Conservation (phyloP, 2,329 filamentous ascomycete species). For the Beauveria caledonica region DNA sequence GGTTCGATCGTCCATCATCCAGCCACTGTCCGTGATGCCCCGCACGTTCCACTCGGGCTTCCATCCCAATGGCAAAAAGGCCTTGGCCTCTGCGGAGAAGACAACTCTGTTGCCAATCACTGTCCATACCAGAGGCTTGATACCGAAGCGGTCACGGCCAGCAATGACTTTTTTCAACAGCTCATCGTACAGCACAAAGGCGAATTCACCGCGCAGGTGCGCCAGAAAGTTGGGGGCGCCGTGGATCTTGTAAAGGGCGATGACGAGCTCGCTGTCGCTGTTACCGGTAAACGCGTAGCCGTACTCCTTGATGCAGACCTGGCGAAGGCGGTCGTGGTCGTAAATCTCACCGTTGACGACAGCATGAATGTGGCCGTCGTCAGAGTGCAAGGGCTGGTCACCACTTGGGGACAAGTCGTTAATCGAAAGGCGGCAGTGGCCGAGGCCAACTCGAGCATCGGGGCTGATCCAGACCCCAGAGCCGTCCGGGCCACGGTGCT, state of each 20-base stretch:
- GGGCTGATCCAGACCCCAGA: not conserved
- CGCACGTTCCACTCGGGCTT: constrained; percentile 44
- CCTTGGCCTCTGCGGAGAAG: constrained; percentile 46
- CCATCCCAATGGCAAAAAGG: constrained; percentile 43
- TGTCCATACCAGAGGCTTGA: constrained; percentile 49
- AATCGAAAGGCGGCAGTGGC: constrained; percentile 43
- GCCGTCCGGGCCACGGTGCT: constrained; percentile 1
- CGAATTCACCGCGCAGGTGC: constrained; percentile 7
- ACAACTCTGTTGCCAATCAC: constrained; percentile 31
- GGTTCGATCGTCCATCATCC: constrained; percentile 36
- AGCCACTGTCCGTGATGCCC: constrained; percentile 33
- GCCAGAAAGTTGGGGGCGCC: not conserved
- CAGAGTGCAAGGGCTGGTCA: constrained; percentile 34
- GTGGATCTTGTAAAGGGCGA: constrained; percentile 30
- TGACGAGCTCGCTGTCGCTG: constrained; percentile 43
- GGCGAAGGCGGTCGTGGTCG: constrained; percentile 38
- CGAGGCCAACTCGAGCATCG: constrained; percentile 24
- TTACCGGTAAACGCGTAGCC: constrained; percentile 36
- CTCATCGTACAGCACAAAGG: constrained; percentile 31
- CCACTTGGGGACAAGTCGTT: constrained; percentile 41
- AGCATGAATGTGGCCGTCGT: constrained; percentile 36
- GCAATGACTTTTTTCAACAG: constrained; percentile 30
- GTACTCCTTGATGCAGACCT: constrained; percentile 23
- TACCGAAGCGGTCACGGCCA: constrained; percentile 45
- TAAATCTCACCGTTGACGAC: constrained; percentile 56